A percentile compares a stretch with the other conserved stretches of the same genome.
Conservation (phyloP, 2,329 filamentous ascomycete species). For the Fusarium palustre region DNA sequence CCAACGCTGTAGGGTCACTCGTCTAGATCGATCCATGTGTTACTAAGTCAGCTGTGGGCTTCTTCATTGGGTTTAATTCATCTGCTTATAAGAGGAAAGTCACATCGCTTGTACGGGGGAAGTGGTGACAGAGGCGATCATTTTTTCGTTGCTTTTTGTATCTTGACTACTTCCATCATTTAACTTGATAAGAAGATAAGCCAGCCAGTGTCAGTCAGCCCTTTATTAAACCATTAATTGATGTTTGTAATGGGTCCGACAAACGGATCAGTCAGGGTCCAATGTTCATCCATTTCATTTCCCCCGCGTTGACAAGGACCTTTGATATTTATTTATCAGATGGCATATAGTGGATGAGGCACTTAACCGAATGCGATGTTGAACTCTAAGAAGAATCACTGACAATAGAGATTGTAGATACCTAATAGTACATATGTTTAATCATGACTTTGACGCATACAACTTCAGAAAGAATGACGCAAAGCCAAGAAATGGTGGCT, state of each 20-base stretch:
- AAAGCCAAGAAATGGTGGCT: conserved; percentile 6
- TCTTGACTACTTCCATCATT: not conserved
- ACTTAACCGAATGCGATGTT: not conserved
- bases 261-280: conserved; percentile 34
- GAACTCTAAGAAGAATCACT: no score
- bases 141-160: conserved; percentile 28
- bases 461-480: conserved; percentile 1
- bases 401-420: no score
- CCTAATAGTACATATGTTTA: not conserved
- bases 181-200: conserved; percentile 4
- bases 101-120: conserved; percentile 20
- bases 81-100: conserved; percentile 18
- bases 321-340: conserved; percentile 48
- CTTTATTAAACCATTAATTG: not conserved
- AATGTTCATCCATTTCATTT: conserved; percentile 14
- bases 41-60: not conserved
- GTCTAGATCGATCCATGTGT: conserved; percentile 1
- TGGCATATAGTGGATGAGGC: conserved; percentile 50
- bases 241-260: conserved; percentile 40
- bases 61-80: conserved; percentile 19
- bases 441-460: not conserved
- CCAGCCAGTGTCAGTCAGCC: conserved; percentile 7
- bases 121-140: not conserved
- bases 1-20: conserved; percentile 8
- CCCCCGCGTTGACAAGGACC: conserved; percentile 22